Evolutionary conservation across 129 eudicot species (phyloP).

Genomic region (Saussurea involucrata): DNA sequence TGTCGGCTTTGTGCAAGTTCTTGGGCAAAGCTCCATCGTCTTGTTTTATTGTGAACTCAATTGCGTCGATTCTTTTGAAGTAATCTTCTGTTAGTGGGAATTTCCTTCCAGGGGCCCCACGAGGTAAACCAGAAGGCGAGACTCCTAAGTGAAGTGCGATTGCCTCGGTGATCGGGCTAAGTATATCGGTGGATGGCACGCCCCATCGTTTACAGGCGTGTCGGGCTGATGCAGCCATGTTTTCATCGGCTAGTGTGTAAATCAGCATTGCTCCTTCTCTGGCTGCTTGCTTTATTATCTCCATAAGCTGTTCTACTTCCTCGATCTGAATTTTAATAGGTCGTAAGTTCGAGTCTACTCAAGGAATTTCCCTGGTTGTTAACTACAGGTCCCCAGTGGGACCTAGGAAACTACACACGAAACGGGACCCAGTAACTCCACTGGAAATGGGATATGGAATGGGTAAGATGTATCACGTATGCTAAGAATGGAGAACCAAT

Average conservation of each 20-base stretch:
- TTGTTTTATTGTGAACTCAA: slow-evolving; percentile 95
- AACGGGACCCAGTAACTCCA: no score
- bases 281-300: slow-evolving; percentile 85
- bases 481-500: no score
- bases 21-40: slow-evolving; percentile 92
- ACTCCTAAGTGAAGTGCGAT: slow-evolving; percentile 77
- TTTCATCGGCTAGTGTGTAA: slow-evolving; percentile 88
- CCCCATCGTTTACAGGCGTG: slow-evolving; percentile 89
- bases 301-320: slow-evolving; percentile 69
- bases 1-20: slow-evolving; percentile 69
- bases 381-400: no score
- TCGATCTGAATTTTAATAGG: slow-evolving; percentile 43
- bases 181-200: slow-evolving; percentile 63
- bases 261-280: slow-evolving; percentile 82
- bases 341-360: no score
- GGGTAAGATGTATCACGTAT: no score
- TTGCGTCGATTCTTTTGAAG: slow-evolving; percentile 78
- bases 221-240: slow-evolving; percentile 72
- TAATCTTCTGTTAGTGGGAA: slow-evolving; percentile 65
- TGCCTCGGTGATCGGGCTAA: slow-evolving; percentile 87
- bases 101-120: slow-evolving; percentile 84
- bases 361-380: no score
- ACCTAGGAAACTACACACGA: no score
- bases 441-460: no score
- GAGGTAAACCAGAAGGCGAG: slow-evolving; percentile 84